These are phyloP conservation scores for Paraphaeosphaeria minitans DNA, from an alignment of 2,329 filamentous ascomycete genomes.

Conservation along the genomic window DNA sequence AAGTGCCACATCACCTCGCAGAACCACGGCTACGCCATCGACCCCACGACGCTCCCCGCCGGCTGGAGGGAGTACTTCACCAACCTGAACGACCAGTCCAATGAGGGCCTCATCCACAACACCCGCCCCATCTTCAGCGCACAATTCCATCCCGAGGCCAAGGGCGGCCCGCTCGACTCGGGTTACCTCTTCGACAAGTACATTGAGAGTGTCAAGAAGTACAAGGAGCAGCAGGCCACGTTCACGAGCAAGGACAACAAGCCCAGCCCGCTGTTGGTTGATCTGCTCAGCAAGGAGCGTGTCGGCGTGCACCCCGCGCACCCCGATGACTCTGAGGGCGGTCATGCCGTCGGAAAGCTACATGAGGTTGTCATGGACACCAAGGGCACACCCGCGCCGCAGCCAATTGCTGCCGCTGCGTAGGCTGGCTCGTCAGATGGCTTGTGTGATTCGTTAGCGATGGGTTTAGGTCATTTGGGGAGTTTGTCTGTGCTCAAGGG, in stretches of 20 bases:
- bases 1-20: conserved; percentile 98
- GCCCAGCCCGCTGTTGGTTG: conserved; percentile 84
- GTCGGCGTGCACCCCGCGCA: conserved; percentile 72
- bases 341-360: conserved; percentile 32
- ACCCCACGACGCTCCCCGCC: conserved; percentile 76
- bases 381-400: conserved; percentile 36
- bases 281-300: conserved; percentile 90
- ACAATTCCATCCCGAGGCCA: conserved; percentile 98
- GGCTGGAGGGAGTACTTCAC: conserved; percentile 99
- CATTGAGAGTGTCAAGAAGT: conserved; percentile 83
- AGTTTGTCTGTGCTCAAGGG: background rate
- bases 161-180: conserved; percentile 94
- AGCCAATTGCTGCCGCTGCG: conserved; percentile 41
- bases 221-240: conserved; percentile 80
- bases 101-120: conserved; percentile 97
- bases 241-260: conserved; percentile 81
- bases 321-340: conserved; percentile 37
- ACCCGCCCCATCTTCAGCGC: conserved; percentile 96
- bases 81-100: conserved; percentile 96
- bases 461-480: conserved; percentile 10
- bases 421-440: conserved; percentile 12
- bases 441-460: background rate
- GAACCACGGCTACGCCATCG: conserved; percentile 97
- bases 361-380: conserved; percentile 36
- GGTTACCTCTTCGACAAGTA: conserved; percentile 97